A percentile compares a stretch with the other conserved stretches of the same genome.
These are phyloP conservation scores for Fragaria iinumae DNA, from an alignment of 306 rosid genomes.

Conservation along the genomic window DNA sequence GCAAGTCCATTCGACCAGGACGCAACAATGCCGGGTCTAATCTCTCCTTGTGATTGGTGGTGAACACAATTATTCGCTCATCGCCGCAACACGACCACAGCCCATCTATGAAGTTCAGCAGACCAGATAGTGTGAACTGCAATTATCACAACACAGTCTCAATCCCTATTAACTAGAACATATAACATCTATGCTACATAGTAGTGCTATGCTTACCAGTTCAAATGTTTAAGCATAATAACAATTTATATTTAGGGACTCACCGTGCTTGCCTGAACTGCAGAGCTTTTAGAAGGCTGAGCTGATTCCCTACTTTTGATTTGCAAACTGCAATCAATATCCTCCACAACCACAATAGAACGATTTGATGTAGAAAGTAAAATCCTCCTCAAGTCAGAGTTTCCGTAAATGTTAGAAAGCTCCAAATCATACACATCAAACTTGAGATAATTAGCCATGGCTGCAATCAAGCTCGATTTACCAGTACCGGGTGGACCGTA, in stretches of 20 bases:
- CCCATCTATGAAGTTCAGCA: slow-evolving; percentile 55
- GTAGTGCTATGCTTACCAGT: neutral
- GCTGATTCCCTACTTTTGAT: neutral
- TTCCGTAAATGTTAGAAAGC: slow-evolving; percentile 20
- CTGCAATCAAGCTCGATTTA: slow-evolving; percentile 44
- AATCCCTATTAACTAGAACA: neutral
- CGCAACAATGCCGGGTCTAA: slow-evolving; percentile 54
- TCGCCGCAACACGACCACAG: slow-evolving; percentile 65
- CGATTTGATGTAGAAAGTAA: slow-evolving; percentile 33
- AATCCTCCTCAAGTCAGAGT: slow-evolving; percentile 24
- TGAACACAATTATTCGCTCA: slow-evolving; percentile 53
- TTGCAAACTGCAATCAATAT: slow-evolving; percentile 32
- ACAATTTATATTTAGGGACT: neutral
- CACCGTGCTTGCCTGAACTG: neutral
- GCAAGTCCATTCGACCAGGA: slow-evolving; percentile 62
- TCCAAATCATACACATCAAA: slow-evolving; percentile 43
- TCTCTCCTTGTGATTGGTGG: slow-evolving; percentile 54
- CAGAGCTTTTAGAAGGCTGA: neutral
- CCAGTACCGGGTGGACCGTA: slow-evolving; percentile 44
- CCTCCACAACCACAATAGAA: slow-evolving; percentile 44
- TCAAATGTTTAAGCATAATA: neutral
- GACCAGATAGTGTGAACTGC: slow-evolving; percentile 32
- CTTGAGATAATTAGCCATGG: slow-evolving; percentile 50
- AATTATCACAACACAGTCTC: neutral
- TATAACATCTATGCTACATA: neutral